Evolutionary conservation across 1,284 basidiomycete species (phyloP).

Genomic region (Cutaneotrichosporon cutaneum): DNA sequence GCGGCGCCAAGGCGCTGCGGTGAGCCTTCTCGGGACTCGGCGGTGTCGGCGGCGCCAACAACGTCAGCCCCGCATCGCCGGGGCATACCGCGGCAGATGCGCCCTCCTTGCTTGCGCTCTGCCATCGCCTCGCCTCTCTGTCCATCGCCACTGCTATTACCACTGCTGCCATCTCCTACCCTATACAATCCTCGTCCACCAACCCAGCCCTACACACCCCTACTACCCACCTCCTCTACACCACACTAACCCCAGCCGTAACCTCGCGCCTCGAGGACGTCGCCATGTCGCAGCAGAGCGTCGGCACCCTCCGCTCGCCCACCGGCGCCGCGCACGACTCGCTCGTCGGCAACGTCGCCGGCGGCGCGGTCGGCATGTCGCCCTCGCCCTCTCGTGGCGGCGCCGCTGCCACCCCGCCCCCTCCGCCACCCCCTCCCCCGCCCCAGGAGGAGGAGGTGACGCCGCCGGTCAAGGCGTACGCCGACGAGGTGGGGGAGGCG

Average conservation of each 20-base stretch:
- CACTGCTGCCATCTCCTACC: too few relatives aligned
- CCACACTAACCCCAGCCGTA: conserved; percentile 63
- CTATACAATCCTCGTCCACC: not conserved
- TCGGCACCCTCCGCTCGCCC: conserved; percentile 34
- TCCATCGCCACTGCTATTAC: too few relatives aligned
- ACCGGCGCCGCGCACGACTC: conserved; percentile 48
- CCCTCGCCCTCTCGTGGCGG: conserved; percentile 15
- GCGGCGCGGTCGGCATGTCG: conserved; percentile 37
- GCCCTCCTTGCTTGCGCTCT: too few relatives aligned
- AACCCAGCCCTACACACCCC: not conserved
- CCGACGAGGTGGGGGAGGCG: conserved; percentile 68
- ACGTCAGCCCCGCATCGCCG: too few relatives aligned
- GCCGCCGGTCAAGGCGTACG: conserved; percentile 68
- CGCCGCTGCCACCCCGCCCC: conserved; percentile 49
- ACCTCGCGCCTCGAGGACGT: conserved; percentile 94
- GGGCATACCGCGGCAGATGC: too few relatives aligned
- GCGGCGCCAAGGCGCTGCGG: too few relatives aligned
- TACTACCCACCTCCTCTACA: not conserved
- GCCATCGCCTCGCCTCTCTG: too few relatives aligned
- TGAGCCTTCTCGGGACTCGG: too few relatives aligned
- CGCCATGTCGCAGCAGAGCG: conserved; percentile 56
- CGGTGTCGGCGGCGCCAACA: too few relatives aligned
- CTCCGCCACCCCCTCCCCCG: conserved; percentile 52
- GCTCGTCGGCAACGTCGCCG: conserved; percentile 41
- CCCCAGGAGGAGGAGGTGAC: conserved; percentile 55